A percentile compares a stretch with the other conserved stretches of the same genome.
These are phyloP conservation scores for Teratosphaeria destructans DNA, from an alignment of 2,329 filamentous ascomycete species.

Conservation along the genomic window DNA sequence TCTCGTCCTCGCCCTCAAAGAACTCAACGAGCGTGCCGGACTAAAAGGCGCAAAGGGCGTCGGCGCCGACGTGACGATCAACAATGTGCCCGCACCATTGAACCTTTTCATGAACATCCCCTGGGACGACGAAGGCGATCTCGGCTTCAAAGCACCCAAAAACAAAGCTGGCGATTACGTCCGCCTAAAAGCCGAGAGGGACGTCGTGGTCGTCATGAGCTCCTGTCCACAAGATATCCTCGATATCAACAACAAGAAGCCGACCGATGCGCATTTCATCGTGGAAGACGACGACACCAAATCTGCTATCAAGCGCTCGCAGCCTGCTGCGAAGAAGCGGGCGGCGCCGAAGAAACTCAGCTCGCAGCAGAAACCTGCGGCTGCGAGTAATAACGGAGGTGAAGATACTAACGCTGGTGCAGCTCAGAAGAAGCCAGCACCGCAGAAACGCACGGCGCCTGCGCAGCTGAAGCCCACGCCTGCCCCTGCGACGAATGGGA, in stretches of 20 bases:
- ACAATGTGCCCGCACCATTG: constrained; percentile 36
- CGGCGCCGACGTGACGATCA: constrained; percentile 39
- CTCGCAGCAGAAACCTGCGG: constrained; percentile 4
- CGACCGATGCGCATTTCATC: constrained; percentile 36
- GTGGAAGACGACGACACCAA: constrained; percentile 20
- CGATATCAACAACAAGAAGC: constrained; percentile 32
- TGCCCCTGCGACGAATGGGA: not conserved
- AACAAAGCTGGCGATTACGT: constrained; percentile 35
- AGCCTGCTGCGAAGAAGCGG: constrained; percentile 13
- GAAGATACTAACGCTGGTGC: constrained; percentile 3
- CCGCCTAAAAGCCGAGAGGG: constrained; percentile 32
- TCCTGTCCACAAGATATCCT: constrained; percentile 37
- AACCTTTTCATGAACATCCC: constrained; percentile 41
- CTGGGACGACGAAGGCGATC: constrained; percentile 29
- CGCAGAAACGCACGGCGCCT: constrained; percentile 3
- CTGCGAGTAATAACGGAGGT: constrained; percentile 1
- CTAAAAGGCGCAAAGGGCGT: constrained; percentile 37
- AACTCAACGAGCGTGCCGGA: constrained; percentile 37
- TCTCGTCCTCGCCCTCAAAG: constrained; percentile 38
- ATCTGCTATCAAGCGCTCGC: constrained; percentile 11
- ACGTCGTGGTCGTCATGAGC: constrained; percentile 38
- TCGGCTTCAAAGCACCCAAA: constrained; percentile 32
- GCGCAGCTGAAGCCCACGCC: constrained; percentile 5
- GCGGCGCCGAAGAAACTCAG: constrained; percentile 10
- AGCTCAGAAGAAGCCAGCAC: constrained; percentile 4